A percentile compares a stretch with the other conserved stretches of the same genome.
Conservation (phyloP, 228 moss, liverwort and hornwort species). For the Sphagnum magellanicum region DNA sequence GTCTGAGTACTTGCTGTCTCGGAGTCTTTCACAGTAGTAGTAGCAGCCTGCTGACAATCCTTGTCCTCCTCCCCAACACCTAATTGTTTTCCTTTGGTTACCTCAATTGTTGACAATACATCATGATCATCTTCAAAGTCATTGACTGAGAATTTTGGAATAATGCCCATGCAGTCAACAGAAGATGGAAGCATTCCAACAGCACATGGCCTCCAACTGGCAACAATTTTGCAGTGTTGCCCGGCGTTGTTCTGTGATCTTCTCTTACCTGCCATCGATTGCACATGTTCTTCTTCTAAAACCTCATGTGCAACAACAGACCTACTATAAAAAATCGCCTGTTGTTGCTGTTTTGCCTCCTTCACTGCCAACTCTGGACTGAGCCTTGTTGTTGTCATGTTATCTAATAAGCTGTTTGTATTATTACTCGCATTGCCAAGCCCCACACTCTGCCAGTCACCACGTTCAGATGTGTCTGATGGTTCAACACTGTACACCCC, state of each 20-base stretch:
- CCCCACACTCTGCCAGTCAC: too few species aligned
- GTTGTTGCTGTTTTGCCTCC: constrained; percentile 39
- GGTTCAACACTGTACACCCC: constrained; percentile 14
- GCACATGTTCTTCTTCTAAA: neutral
- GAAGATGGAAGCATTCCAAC: constrained; percentile 50
- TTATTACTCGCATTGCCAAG: neutral
- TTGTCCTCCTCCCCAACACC: constrained; percentile 1
- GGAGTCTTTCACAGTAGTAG: constrained; percentile 5
- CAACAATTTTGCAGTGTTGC: constrained; percentile 31
- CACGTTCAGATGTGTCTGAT: too few species aligned
- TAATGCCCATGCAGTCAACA: constrained; percentile 15
- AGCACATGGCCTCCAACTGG: constrained; percentile 45
- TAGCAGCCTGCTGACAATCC: constrained; percentile 7
- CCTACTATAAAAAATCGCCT: constrained; percentile 13
- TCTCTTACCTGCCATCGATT: constrained; percentile 1
- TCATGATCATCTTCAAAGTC: too few species aligned
- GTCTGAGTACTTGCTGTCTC: constrained; percentile 1
- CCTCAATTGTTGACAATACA: too few species aligned
- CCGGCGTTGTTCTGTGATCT: constrained; percentile 25
- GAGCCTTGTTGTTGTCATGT: constrained; percentile 4
- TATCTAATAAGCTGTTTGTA: neutral
- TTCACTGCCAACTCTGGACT: constrained; percentile 20
- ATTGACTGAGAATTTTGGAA: constrained; percentile 18
- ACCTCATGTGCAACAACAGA: neutral
- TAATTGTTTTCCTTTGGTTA: constrained; percentile 4